Percentiles rank a stretch among this genome's conserved stretches.
These are phyloP conservation scores for Penicillium pancosmium DNA, from an alignment of 495 filamentous ascomycete species.

Conservation along the genomic window DNA sequence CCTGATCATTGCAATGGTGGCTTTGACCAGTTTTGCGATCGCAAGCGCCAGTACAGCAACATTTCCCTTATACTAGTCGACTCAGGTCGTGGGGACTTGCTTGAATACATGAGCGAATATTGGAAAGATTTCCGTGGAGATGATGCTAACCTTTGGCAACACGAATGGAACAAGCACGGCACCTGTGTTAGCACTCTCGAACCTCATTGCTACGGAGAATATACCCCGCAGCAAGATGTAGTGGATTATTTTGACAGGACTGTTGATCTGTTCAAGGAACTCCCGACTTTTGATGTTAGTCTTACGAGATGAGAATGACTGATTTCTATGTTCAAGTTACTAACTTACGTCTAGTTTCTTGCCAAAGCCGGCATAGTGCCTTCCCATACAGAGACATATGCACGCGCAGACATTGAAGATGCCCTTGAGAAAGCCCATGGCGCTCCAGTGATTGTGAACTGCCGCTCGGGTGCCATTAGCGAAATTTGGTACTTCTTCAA, in stretches of 20 bases:
- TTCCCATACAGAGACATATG: slow-evolving; percentile 56
- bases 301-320: not conserved
- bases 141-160: slow-evolving; percentile 74
- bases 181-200: slow-evolving; percentile 64
- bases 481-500: slow-evolving; percentile 89
- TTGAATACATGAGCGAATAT: slow-evolving; percentile 75
- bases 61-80: slow-evolving; percentile 68
- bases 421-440: slow-evolving; percentile 68
- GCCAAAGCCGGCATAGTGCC: slow-evolving; percentile 52
- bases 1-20: slow-evolving; percentile 87
- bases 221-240: slow-evolving; percentile 63
- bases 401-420: slow-evolving; percentile 59
- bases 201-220: slow-evolving; percentile 70
- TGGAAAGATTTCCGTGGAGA: slow-evolving; percentile 72
- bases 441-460: slow-evolving; percentile 68
- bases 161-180: slow-evolving; percentile 88
- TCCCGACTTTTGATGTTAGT: slow-evolving; percentile 49
- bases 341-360: slow-evolving; percentile 37
- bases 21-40: slow-evolving; percentile 74
- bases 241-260: slow-evolving; percentile 64
- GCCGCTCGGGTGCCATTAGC: slow-evolving; percentile 60
- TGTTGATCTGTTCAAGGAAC: slow-evolving; percentile 49
- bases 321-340: not conserved
- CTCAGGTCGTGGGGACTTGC: slow-evolving; percentile 60
- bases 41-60: slow-evolving; percentile 66